Evolutionary conservation across 192 early-diverging fungal species (phyloP).

Genomic region (Backusella westeae): DNA sequence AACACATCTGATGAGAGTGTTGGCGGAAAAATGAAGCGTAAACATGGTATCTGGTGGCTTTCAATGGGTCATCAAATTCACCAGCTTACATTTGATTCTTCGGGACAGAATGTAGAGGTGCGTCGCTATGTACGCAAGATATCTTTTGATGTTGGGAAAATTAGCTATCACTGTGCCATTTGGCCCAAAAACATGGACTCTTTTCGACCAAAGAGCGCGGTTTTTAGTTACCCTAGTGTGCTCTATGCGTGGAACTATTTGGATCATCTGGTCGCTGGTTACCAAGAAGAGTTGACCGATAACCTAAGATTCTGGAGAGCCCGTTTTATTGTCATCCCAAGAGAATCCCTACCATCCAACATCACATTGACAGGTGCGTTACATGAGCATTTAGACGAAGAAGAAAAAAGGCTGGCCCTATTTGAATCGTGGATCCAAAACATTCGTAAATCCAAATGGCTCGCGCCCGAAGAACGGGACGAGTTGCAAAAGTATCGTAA

Average conservation of each 20-base stretch:
- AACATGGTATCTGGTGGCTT: constrained; percentile 54
- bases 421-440: constrained; percentile 87
- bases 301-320: constrained; percentile 83
- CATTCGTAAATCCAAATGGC: constrained; percentile 64
- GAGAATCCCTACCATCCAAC: constrained; percentile 58
- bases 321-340: constrained; percentile 87
- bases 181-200: constrained; percentile 75
- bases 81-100: constrained; percentile 64
- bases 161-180: constrained; percentile 77
- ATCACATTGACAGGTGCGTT: constrained; percentile 50
- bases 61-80: constrained; percentile 93
- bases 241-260: constrained; percentile 94
- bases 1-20: not conserved
- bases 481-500: constrained; percentile 33
- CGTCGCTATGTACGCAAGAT: constrained; percentile 78
- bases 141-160: constrained; percentile 51
- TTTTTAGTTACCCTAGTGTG: constrained; percentile 75
- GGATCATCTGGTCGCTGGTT: constrained; percentile 88
- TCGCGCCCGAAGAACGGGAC: constrained; percentile 41
- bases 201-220: constrained; percentile 57
- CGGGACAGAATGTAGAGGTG: constrained; percentile 78
- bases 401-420: constrained; percentile 82
- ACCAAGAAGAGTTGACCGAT: constrained; percentile 78
- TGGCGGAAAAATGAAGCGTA: constrained; percentile 3
- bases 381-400: constrained; percentile 73